These are phyloP conservation scores for Daldinia caldariorum DNA, from an alignment of 495 filamentous ascomycete genomes.

Conservation along the genomic window DNA sequence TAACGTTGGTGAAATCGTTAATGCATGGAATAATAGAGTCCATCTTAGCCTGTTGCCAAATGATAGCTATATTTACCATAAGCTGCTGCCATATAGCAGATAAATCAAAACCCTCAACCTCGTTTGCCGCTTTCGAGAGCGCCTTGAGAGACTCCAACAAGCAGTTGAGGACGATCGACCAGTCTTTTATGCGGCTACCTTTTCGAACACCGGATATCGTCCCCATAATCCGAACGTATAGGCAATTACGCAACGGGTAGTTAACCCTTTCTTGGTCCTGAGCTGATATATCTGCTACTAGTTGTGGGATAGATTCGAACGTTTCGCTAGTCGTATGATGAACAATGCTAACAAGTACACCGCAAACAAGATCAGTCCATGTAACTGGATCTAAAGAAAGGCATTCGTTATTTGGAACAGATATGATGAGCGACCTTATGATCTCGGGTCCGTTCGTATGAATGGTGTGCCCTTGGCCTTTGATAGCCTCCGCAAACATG, in stretches of 20 bases:
- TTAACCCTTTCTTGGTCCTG: constrained; percentile 47
- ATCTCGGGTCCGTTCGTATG: constrained; percentile 84
- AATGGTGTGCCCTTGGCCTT: constrained; percentile 78
- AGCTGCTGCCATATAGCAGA: constrained; percentile 63
- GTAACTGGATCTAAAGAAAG: constrained; percentile 53
- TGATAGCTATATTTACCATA: constrained; percentile 71
- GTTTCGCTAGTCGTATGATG: constrained; percentile 81
- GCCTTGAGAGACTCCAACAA: constrained; percentile 65
- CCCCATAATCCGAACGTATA: constrained; percentile 72
- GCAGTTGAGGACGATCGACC: constrained; percentile 70
- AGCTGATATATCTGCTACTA: constrained; percentile 62
- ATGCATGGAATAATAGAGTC: constrained; percentile 78
- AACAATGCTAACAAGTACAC: constrained; percentile 78
- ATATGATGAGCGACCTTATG: constrained; percentile 67
- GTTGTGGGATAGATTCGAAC: constrained; percentile 69
- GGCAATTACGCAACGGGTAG: constrained; percentile 53
- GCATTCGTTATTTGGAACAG: constrained; percentile 62
- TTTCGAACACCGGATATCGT: constrained; percentile 77
- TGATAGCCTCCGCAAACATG: constrained; percentile 87
- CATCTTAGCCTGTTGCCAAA: constrained; percentile 79
- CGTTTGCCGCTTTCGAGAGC: constrained; percentile 46
- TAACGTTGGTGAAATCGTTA: constrained; percentile 67
- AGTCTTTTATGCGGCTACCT: constrained; percentile 76
- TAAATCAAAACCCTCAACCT: constrained; percentile 54
- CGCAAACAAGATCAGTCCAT: constrained; percentile 73